phyloP scores from a whole-genome alignment of 495 filamentous ascomycete genomes.

The Xylaria sp. region DNA sequence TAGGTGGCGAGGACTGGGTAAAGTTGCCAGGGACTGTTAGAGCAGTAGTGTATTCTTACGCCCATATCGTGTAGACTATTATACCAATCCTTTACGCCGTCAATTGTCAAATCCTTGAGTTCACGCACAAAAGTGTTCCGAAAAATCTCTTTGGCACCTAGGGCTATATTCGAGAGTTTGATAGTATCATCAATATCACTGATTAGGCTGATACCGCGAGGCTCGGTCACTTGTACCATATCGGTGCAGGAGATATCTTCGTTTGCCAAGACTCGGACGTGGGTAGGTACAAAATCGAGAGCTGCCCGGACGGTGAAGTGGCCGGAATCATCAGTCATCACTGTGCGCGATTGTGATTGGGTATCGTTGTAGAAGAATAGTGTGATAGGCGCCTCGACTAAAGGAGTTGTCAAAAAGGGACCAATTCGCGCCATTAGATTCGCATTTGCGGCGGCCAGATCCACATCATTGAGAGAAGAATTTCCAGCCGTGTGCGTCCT shows the following conservation, averaged over 20 bases:
- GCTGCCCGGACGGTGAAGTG: slow-evolving; percentile 82
- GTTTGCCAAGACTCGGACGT: slow-evolving; percentile 84
- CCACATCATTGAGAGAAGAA: slow-evolving; percentile 66
- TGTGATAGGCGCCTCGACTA: slow-evolving; percentile 76
- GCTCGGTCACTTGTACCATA: slow-evolving; percentile 75
- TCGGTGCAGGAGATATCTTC: slow-evolving; percentile 83
- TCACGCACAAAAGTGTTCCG: slow-evolving; percentile 93
- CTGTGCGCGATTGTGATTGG: slow-evolving; percentile 76
- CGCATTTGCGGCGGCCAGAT: slow-evolving; percentile 79
- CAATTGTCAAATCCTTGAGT: slow-evolving; percentile 76
- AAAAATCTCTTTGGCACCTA: slow-evolving; percentile 91
- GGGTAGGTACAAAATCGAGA: slow-evolving; percentile 88
- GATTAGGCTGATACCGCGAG: slow-evolving; percentile 87
- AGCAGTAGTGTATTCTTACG: slow-evolving; percentile 90
- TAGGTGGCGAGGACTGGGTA: slow-evolving; percentile 86
- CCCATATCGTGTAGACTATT: slow-evolving; percentile 73
- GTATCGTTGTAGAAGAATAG: slow-evolving; percentile 91
- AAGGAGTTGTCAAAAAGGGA: slow-evolving; percentile 86
- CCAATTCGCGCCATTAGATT: slow-evolving; percentile 85
- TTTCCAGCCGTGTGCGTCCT: slow-evolving; percentile 46
- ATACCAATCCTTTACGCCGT: slow-evolving; percentile 93
- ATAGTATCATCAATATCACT: slow-evolving; percentile 99
- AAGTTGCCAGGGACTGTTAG: slow-evolving; percentile 95
- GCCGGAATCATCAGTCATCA: slow-evolving; percentile 82
- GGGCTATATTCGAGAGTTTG: slow-evolving; percentile 89